Conservation (phyloP, 129 eudicot genomes). For the Rutidosis leptorrhynchoides region DNA sequence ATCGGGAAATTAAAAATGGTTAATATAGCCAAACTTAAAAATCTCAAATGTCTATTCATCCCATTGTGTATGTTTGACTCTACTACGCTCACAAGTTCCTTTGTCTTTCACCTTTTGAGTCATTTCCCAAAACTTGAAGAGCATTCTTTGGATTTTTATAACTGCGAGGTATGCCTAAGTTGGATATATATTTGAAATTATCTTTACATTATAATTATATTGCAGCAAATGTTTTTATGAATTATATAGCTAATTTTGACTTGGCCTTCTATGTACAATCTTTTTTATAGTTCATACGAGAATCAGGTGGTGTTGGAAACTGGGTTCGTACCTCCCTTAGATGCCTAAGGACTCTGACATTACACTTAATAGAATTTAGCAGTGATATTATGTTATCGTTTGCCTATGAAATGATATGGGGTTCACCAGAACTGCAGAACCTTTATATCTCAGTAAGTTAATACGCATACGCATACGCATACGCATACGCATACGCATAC, state of each 20-base stretch:
- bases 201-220: neutral
- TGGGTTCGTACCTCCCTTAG: neutral
- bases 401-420: neutral
- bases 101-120: conserved; percentile 11
- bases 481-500: too few species aligned
- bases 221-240: neutral
- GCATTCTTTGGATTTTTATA: neutral
- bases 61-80: conserved; percentile 7
- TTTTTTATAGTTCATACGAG: neutral
- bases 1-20: neutral
- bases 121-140: conserved; percentile 14
- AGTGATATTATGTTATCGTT: neutral
- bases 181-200: too few species aligned
- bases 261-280: neutral
- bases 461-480: too few species aligned
- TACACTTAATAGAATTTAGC: neutral
- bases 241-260: neutral
- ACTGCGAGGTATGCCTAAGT: neutral
- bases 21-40: neutral
- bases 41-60: conserved; percentile 5
- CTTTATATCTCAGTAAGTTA: neutral
- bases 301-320: neutral
- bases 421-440: conserved; percentile 11
- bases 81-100: neutral
- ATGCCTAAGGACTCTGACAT: conserved; percentile 11